Base-by-base conservation (phyloP, 352 stramenopile genomes). In the Phytophthora chlamydospora region DNA sequence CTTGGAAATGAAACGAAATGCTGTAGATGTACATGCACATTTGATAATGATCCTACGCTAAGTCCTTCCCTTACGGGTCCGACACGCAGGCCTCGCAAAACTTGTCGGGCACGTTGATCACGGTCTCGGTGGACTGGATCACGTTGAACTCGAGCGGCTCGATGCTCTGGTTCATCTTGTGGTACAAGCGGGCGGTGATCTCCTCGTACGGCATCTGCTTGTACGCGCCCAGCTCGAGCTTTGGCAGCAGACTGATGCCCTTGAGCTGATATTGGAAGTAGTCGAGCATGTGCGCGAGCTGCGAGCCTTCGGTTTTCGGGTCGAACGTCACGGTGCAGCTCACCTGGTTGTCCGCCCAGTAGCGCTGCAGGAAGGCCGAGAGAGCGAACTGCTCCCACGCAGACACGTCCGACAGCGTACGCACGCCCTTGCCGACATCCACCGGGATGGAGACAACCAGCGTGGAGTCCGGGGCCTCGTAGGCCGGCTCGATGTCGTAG, bases 181-280 rank as follows among this genome's bases (percentile, higher is more conserved):
- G 41, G 58, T 97, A 98, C 17, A 73, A 71, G 13, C 53, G 66
- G 40, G 89, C 78, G 35, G 83, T 67, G 53, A 98, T 97, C 50
- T 87, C 85, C 62, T 98, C 91, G 72, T 98, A 98, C 19, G 88
- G 88, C 84, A 96, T 95, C 68, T 98, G 93, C 38, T 80, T 68
- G 67, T 97, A 98, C 42, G 85, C 88, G 1, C 88, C 88, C 8
- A 78, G 52, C n/a, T 82, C 71, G 24, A 97, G 58, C 31, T 87
- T 78, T 0, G 93, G 93, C 32, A 98, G 67, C 52, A 98, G 73
- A 58, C 84, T 95, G 53, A 98, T 84, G 35, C 93, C 93, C 67
- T 98, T 98, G 49, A 98, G 78, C 51, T 98, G 93, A 58, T 98
- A 98, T 76, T 98, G 93, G 67, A 97, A 98, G 67, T 85, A 96